Evolutionary conservation across 129 eudicot genomes (phyloP), one percentile per base, ranked within the genome.

Genomic region (Oenanthe sinensis): DNA sequence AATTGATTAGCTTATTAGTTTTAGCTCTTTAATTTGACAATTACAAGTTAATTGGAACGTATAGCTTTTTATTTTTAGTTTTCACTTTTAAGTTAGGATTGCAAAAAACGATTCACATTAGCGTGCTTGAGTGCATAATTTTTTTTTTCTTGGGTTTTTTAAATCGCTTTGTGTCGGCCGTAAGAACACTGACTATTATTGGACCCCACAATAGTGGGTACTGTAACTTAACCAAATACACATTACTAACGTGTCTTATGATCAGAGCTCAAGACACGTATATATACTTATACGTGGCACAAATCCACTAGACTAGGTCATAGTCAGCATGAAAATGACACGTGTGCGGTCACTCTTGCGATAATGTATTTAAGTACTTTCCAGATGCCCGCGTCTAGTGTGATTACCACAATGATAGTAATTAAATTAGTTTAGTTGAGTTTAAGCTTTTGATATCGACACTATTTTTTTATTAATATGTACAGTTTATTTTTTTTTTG

Each of bases 261-360:
- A 73, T 73, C 16, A 22, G 20, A 43, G 24, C 54, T 28, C 44
- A 46, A 24, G 52, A 47, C 76, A 73, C 55, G 76, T 44, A 44
- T 9, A 20, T 3, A 7, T 1, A 4, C 0, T 0, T 26, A 43
- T n/a, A 77, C 84, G 68, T 81, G 82, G 82, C 60, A 14, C 8
- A 40, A 22, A 48, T 5, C 28, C 12, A 78, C 28, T 65, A 68
- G 82, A 1, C 7, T 40, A 45, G 40, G 45, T 4, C 36, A 50
- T 22, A 8, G 20, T 28, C 63, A 37, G 6, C 22, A 20, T 5
- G 39, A 22, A 17, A 30, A 12, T 24, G 83, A 73, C 87, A 84
- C 87, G 87, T 81, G 84, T 71, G 78, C 85, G 85, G 78, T 52
- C 12, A 12, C 45, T 15, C 12, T 46, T n/a, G 17, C 9, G 40